phyloP scores from a whole-genome alignment of 2,329 filamentous ascomycete species.

The Chlorencoelia australis region DNA sequence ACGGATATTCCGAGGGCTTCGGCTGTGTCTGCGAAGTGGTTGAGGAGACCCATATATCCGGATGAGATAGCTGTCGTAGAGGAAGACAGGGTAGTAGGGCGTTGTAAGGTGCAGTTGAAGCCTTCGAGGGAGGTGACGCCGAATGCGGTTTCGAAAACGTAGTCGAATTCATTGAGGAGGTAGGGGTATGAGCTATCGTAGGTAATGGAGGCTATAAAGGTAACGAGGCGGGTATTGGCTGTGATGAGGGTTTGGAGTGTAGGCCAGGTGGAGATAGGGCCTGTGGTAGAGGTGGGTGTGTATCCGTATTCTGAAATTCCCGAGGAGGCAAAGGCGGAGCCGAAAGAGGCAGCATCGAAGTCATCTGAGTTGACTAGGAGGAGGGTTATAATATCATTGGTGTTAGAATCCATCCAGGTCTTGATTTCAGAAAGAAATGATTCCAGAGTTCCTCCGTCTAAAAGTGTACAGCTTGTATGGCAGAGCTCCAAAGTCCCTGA shows the following conservation, averaged over 20 bases:
- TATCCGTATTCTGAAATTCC: conserved; percentile 55
- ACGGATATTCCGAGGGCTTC: conserved; percentile 45
- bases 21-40: conserved; percentile 65
- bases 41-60: conserved; percentile 61
- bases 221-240: conserved; percentile 53
- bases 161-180: conserved; percentile 52
- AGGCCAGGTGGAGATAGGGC: conserved; percentile 48
- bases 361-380: conserved; percentile 54
- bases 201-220: conserved; percentile 52
- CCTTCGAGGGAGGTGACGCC: conserved; percentile 50
- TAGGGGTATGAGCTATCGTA: conserved; percentile 39
- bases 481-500: conserved; percentile 40
- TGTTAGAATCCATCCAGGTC: conserved; percentile 47
- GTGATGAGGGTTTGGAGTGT: conserved; percentile 61
- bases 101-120: conserved; percentile 64
- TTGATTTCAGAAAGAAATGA: conserved; percentile 47
- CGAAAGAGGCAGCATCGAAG: conserved; percentile 44
- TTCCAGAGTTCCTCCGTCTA: conserved; percentile 47
- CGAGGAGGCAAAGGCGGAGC: conserved; percentile 31
- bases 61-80: conserved; percentile 43
- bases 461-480: conserved; percentile 51
- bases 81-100: conserved; percentile 44
- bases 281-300: conserved; percentile 36
- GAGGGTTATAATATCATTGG: conserved; percentile 51
- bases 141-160: conserved; percentile 65